Percentiles rank a stretch among this genome's conserved stretches.
phyloP scores from a whole-genome alignment of 192 early-diverging fungal genomes.

The Umbelopsis isabellina region DNA sequence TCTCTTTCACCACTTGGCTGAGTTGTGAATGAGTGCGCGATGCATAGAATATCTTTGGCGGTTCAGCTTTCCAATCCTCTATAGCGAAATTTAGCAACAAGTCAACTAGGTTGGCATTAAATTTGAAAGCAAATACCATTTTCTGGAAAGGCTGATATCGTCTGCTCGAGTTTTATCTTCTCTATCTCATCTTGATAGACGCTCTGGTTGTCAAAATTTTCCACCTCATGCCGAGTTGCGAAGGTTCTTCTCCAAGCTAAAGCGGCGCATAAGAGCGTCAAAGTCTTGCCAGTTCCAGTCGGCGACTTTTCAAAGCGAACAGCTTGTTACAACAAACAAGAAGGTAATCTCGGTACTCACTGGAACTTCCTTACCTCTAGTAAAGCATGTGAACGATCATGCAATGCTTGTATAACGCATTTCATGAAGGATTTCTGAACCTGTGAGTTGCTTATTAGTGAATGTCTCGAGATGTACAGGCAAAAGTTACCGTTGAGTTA shows the following conservation, averaged over 20 bases:
- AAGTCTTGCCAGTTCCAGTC: constrained; percentile 78
- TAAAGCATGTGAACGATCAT: constrained; percentile 13
- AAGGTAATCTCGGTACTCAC: not conserved
- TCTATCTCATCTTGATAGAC: not conserved
- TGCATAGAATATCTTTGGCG: constrained; percentile 40
- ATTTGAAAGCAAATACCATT: constrained; percentile 24
- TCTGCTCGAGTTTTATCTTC: constrained; percentile 16
- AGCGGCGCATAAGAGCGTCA: constrained; percentile 69
- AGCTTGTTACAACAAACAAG: not conserved
- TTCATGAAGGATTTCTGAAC: constrained; percentile 69
- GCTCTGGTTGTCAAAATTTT: not conserved
- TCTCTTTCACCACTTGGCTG: constrained; percentile 54
- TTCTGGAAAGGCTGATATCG: not conserved
- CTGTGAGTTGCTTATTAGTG: not conserved
- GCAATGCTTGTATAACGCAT: constrained; percentile 60
- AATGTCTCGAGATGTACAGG: not conserved
- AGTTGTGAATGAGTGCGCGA: constrained; percentile 63
- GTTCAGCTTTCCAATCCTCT: not conserved
- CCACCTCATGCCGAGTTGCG: constrained; percentile 29
- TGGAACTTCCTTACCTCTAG: not conserved
- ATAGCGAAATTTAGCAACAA: not conserved
- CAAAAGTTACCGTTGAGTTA: not conserved
- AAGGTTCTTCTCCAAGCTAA: constrained; percentile 66
- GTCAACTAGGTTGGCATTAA: not conserved
- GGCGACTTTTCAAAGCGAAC: constrained; percentile 17